Conservation (phyloP, 257 asterid genomes). For the Gentiana straminea region DNA sequence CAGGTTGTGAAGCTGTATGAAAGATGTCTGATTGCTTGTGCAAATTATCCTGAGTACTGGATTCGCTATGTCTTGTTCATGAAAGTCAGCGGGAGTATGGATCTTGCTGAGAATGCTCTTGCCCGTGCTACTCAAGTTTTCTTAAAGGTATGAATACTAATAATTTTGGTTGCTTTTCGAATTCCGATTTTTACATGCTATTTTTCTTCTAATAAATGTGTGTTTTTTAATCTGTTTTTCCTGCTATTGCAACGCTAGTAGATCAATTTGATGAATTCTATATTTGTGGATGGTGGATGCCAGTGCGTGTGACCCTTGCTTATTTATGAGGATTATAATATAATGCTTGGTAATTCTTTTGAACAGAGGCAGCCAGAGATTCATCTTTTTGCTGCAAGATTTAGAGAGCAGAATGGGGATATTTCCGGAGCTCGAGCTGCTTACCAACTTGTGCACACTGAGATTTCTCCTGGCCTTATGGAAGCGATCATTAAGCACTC, state of each 20-base stretch:
- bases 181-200: too few relatives aligned
- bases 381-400: conserved; percentile 86
- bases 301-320: neutral
- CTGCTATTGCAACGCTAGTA: too few relatives aligned
- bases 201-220: too few relatives aligned
- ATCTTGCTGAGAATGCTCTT: conserved; percentile 94
- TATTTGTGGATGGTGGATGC: neutral
- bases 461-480: conserved; percentile 90
- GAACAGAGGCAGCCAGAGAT: conserved; percentile 95
- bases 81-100: conserved; percentile 90
- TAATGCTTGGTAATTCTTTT: conserved; percentile 1
- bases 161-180: neutral
- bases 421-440: conserved; percentile 85
- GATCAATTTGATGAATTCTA: neutral
- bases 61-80: conserved; percentile 73
- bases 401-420: conserved; percentile 79
- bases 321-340: neutral
- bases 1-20: conserved; percentile 97
- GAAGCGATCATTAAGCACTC: conserved; percentile 95
- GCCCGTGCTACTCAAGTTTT: conserved; percentile 90
- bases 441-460: conserved; percentile 85
- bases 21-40: conserved; percentile 94
- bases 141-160: conserved; percentile 51
- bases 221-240: too few relatives aligned
- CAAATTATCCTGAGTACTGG: conserved; percentile 97